These are phyloP conservation scores for Sclerospora graminicola DNA, from an alignment of 352 stramenopile genomes.

Conservation along the genomic window DNA sequence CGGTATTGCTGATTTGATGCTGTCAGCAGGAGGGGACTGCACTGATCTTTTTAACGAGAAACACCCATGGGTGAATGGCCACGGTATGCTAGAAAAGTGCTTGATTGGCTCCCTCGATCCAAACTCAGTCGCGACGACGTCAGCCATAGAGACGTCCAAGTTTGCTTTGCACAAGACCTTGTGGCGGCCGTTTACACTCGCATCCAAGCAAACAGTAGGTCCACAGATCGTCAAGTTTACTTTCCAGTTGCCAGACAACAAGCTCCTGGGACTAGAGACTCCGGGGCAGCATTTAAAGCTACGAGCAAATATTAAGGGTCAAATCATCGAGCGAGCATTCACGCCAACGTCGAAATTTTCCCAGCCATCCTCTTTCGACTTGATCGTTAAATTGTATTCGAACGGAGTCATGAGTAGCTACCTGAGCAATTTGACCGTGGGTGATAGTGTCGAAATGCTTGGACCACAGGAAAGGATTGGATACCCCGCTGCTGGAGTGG, in stretches of 20 bases:
- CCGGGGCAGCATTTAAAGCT: constrained; percentile 76
- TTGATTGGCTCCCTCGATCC: constrained; percentile 57
- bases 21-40: constrained; percentile 87
- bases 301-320: constrained; percentile 59
- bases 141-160: constrained; percentile 15
- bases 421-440: constrained; percentile 37
- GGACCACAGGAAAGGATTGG: constrained; percentile 55
- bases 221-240: constrained; percentile 60
- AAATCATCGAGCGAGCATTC: constrained; percentile 65
- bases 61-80: constrained; percentile 92
- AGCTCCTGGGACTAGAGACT: constrained; percentile 57
- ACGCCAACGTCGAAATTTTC: constrained; percentile 71
- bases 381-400: constrained; percentile 73
- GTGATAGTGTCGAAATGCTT: constrained; percentile 63
- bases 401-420: constrained; percentile 68
- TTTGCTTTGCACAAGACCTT: constrained; percentile 52
- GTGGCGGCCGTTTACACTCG: constrained; percentile 56
- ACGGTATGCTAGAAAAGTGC: constrained; percentile 86
- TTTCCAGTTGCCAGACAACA: constrained; percentile 54
- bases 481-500: constrained; percentile 39
- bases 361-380: constrained; percentile 48
- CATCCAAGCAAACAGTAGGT: constrained; percentile 45
- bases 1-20: constrained; percentile 89
- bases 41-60: constrained; percentile 96
- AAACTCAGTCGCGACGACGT: constrained; percentile 21